Percentiles rank a stretch among this genome's conserved stretches.
phyloP scores from a whole-genome alignment of 352 stramenopile genomes.

The Thalassiosira hispida region DNA sequence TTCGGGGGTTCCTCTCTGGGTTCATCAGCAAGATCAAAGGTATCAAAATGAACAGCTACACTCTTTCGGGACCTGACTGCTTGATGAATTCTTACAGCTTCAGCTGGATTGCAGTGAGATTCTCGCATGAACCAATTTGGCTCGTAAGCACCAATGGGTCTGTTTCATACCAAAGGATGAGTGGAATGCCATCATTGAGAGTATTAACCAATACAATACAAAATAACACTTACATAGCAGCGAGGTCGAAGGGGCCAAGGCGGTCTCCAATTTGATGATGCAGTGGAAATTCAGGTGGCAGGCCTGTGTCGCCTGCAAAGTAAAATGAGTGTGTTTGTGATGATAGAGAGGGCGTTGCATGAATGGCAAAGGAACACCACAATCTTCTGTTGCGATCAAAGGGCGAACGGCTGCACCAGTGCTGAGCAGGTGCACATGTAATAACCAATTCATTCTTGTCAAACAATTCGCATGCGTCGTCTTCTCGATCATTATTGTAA shows the following conservation, averaged over 20 bases:
- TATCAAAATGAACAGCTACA: conserved; percentile 85
- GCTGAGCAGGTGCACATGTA: conserved; percentile 67
- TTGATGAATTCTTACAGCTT: conserved; percentile 82
- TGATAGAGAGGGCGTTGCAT: conserved; percentile 34
- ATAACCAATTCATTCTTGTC: conserved; percentile 52
- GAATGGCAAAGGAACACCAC: conserved; percentile 61
- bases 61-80: conserved; percentile 57
- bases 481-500: not conserved
- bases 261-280: conserved; percentile 75
- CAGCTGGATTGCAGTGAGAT: conserved; percentile 74
- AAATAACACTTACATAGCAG: no score
- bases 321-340: conserved; percentile 61
- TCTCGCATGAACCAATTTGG: conserved; percentile 78
- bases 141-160: conserved; percentile 85
- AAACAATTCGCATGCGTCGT: not conserved
- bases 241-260: conserved; percentile 82
- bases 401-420: conserved; percentile 67
- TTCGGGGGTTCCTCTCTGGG: conserved; percentile 53
- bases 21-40: conserved; percentile 81
- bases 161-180: no score
- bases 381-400: conserved; percentile 65
- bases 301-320: conserved; percentile 77
- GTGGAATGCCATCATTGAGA: no score
- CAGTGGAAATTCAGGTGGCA: conserved; percentile 68
- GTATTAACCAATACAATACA: no score